Conservation (phyloP, 352 stramenopile species). For the Elongisporangium anandrum region DNA sequence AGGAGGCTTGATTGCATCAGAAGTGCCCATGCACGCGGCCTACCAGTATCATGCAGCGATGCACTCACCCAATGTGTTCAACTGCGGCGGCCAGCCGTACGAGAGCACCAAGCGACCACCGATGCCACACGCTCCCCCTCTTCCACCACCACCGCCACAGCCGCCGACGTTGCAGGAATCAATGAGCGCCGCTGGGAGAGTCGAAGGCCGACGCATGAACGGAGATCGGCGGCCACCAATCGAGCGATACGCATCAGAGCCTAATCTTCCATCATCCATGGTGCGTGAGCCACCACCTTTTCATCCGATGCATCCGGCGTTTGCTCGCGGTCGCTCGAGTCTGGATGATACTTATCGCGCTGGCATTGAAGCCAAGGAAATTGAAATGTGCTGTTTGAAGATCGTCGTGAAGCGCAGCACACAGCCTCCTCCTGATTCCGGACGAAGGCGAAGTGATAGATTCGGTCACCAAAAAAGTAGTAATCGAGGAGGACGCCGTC, state of each 20-base stretch:
- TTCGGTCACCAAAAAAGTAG: slow-evolving; percentile 4
- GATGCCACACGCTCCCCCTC: not conserved
- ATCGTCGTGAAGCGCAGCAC: slow-evolving; percentile 19
- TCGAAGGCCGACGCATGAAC: not conserved
- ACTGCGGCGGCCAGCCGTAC: not conserved
- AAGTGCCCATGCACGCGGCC: not conserved
- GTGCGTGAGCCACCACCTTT: not conserved
- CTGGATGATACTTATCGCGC: slow-evolving; percentile 16
- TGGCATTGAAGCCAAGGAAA: slow-evolving; percentile 17
- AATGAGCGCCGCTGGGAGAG: not conserved
- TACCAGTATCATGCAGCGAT: slow-evolving; percentile 12
- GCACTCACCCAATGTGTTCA: slow-evolving; percentile 7
- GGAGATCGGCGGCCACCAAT: not conserved
- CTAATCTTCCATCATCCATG: not conserved
- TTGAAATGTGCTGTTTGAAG: slow-evolving; percentile 38
- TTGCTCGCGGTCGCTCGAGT: not conserved
- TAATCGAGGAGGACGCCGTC: slow-evolving; percentile 8
- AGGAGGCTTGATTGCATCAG: not conserved
- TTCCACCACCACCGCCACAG: not conserved
- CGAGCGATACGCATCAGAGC: not conserved
- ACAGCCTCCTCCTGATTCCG: not conserved
- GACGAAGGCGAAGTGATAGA: slow-evolving; percentile 1
- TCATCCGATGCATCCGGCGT: slow-evolving; percentile 4
- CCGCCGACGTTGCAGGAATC: not conserved
- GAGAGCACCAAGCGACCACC: not conserved